Evolutionary conservation across 2,329 filamentous ascomycete genomes (phyloP).

Genomic region (Colletotrichum sp.): DNA sequence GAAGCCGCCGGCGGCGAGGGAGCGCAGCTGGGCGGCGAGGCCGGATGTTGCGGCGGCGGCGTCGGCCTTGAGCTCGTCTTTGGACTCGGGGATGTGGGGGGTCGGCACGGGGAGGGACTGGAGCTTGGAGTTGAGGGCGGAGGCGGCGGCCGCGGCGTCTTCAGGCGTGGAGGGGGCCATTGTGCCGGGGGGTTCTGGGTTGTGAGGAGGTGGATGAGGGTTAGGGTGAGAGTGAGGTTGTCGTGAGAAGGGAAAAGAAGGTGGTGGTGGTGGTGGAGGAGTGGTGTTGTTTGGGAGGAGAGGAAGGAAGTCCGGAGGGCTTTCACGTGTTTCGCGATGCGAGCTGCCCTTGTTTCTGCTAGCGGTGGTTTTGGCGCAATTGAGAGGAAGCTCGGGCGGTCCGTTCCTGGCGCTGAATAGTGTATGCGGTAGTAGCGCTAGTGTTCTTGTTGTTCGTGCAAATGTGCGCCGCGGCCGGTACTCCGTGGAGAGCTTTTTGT

Average conservation of each 20-base stretch:
- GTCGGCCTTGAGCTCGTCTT: slow-evolving; percentile 48
- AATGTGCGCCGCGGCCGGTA: not conserved
- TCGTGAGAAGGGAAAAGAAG: not conserved
- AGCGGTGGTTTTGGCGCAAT: not conserved
- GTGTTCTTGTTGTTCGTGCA: not conserved
- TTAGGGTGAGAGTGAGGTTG: not conserved
- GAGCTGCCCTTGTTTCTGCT: not conserved
- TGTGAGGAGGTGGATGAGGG: no score
- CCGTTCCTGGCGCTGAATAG: slow-evolving; percentile 10
- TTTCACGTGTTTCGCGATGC: not conserved
- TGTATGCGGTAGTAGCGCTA: not conserved
- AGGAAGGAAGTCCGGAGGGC: not conserved
- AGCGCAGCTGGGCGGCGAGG: slow-evolving; percentile 67
- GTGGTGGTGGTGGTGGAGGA: not conserved
- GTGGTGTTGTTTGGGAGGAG: not conserved
- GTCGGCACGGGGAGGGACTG: slow-evolving; percentile 35
- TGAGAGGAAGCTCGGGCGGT: slow-evolving; percentile 3
- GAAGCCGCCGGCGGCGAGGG: slow-evolving; percentile 87
- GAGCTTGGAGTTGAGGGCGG: slow-evolving; percentile 10
- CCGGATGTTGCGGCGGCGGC: slow-evolving; percentile 42
- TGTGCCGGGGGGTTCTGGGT: not conserved
- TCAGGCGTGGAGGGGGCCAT: slow-evolving; percentile 27
- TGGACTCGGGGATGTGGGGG: slow-evolving; percentile 48
- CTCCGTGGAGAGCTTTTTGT: not conserved
- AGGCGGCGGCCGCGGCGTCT: slow-evolving; percentile 21